Conservation (phyloP, 768 basidiomycete species). For the Podaxis sp. region DNA sequence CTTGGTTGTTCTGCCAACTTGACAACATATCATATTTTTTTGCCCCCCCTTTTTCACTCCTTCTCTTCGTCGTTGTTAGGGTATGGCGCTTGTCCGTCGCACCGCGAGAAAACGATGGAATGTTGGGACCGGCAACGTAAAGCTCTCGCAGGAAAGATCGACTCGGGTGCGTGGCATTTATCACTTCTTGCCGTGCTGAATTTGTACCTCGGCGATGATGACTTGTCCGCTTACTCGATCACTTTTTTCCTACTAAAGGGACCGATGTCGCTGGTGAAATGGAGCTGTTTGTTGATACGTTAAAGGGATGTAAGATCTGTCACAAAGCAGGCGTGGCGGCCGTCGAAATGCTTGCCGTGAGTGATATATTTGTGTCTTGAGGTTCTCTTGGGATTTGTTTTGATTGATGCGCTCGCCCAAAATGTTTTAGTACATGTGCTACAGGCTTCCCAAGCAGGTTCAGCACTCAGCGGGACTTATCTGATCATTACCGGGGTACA, state of each 20-base stretch:
- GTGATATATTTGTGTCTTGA: slow-evolving; percentile 16
- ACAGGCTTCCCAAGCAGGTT: slow-evolving; percentile 48
- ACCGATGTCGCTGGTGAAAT: slow-evolving; percentile 72
- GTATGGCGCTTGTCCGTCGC: slow-evolving; percentile 60
- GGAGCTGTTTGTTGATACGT: slow-evolving; percentile 44
- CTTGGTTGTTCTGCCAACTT: not conserved
- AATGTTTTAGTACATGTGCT: slow-evolving; percentile 58
- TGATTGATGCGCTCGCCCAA: slow-evolving; percentile 13
- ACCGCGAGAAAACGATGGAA: slow-evolving; percentile 40
- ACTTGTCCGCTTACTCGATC: slow-evolving; percentile 8
- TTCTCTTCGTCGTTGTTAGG: slow-evolving; percentile 25
- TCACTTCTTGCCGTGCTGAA: not conserved
- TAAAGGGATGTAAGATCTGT: slow-evolving; percentile 51
- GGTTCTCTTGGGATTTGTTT: slow-evolving; percentile 7
- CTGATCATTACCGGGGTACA: slow-evolving; percentile 16
- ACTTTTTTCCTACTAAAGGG: slow-evolving; percentile 32
- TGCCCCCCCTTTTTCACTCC: slow-evolving; percentile 1
- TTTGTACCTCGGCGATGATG: slow-evolving; percentile 1
- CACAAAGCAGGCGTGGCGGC: slow-evolving; percentile 62
- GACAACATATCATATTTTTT: not conserved
- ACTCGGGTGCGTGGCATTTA: slow-evolving; percentile 43
- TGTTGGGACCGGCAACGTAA: slow-evolving; percentile 54
- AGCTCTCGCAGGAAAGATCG: slow-evolving; percentile 43
- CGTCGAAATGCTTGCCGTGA: slow-evolving; percentile 66
- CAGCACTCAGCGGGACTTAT: slow-evolving; percentile 39